These are phyloP conservation scores for Fomitopsis palustris DNA, from an alignment of 1,284 basidiomycete species.

Conservation along the genomic window DNA sequence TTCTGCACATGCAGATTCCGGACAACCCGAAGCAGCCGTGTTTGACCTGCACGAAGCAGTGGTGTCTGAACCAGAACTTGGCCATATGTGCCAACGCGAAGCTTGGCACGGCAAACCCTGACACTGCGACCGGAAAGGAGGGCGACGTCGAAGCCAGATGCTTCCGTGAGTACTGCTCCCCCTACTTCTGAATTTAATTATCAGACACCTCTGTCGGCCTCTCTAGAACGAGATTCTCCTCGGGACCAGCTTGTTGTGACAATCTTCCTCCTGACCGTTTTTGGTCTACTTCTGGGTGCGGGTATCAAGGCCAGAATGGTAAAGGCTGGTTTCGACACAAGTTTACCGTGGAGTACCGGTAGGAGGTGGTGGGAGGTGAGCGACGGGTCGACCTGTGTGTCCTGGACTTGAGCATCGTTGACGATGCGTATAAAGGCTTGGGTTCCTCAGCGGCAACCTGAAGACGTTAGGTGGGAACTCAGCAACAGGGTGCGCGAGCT, in stretches of 20 bases:
- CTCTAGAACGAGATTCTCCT: slow-evolving; percentile 78
- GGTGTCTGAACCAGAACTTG: slow-evolving; percentile 92
- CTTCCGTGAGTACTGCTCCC: slow-evolving; percentile 69
- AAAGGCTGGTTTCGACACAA: slow-evolving; percentile 67
- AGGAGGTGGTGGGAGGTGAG: slow-evolving; percentile 80
- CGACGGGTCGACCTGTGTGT: slow-evolving; percentile 9
- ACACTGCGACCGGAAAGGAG: slow-evolving; percentile 93
- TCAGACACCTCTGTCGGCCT: slow-evolving; percentile 1
- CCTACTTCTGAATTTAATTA: background rate
- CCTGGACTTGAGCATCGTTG: slow-evolving; percentile 1
- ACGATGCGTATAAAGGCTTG: slow-evolving; percentile 42
- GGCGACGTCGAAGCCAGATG: slow-evolving; percentile 94
- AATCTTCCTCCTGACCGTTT: slow-evolving; percentile 81
- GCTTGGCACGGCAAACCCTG: slow-evolving; percentile 83
- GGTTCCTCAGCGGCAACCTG: slow-evolving; percentile 51
- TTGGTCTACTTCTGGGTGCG: slow-evolving; percentile 79
- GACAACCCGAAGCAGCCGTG: slow-evolving; percentile 88
- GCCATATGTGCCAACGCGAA: slow-evolving; percentile 82
- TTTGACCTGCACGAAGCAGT: slow-evolving; percentile 89
- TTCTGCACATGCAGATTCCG: slow-evolving; percentile 78
- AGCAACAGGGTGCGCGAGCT: slow-evolving; percentile 28
- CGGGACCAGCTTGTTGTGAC: slow-evolving; percentile 90
- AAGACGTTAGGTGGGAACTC: slow-evolving; percentile 41
- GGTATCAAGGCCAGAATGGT: slow-evolving; percentile 79
- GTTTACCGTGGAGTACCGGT: slow-evolving; percentile 56